Base-by-base conservation (phyloP, 306 rosid genomes). In the Pueraria montana region DNA sequence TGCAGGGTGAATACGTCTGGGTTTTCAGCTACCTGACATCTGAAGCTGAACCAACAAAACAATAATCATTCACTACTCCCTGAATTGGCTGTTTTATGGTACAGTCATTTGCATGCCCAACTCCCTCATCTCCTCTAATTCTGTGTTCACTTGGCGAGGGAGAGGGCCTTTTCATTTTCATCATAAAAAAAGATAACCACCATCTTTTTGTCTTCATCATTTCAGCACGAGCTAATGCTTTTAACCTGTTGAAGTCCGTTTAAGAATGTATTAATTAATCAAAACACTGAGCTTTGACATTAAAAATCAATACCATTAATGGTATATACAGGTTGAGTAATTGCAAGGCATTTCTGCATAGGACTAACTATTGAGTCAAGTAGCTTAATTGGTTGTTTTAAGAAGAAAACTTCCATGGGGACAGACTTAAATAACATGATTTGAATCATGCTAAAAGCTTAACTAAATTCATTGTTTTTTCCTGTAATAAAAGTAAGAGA, bases 81-180 rank as follows among this genome's bases (percentile, higher is more conserved):
- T 32, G 55, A 61, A 46, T 46, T 34, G 53, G 72, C 34, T 78
- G 83, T 72, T 63, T 72, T 61, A 26, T 80, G 74, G 52, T 78
- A 78, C 69, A n/a, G 26, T 77, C 63, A 72, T 38, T 40, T 13
- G 75, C 87, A 52, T 79, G 84, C 87, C 26, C n/a, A 49, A 53
- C 55, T 59, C 52, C 42, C 24, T 62, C 75, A 63, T 70, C 55
- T 55, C 72, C 79, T 79, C 68, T 36, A 24, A 62, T 81, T 81
- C 43, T 72, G 77, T 20, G 77, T 17, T 74, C 1, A 30, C 4
- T 30, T 30, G 3, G 3, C 40, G 27, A 30, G 5, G 0, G 18
- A 4, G 62, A 58, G 8, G 27, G 23, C 55, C 50, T 48, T 30
- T 30, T 30, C 34, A 30, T 30, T 30, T 72, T 63, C 64, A 64